Base-by-base conservation (phyloP, 352 stramenopile genomes). In the Phytopythium oedochilum region DNA sequence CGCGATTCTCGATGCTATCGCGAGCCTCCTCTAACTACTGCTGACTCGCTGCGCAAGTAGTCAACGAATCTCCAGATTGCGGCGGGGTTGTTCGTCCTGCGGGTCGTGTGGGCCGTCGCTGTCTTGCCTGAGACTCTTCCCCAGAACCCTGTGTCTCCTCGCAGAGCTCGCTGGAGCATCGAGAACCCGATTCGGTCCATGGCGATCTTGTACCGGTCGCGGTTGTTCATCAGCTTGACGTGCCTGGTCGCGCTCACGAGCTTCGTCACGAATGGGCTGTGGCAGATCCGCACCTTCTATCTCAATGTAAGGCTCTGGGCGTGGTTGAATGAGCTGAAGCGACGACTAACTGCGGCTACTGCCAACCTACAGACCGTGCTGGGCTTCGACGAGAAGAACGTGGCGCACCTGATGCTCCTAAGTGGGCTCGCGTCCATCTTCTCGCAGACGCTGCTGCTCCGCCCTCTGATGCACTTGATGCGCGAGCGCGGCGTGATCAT, bases 401-500 rank as follows among this genome's bases (percentile, higher is more conserved):
- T 74, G 2, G 69, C 78, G 5, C 71, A 66, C 1, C 50, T 90
- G 17, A 86, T 90, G 70, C 61, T 92, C 9, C 17, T 83, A 7
- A 72, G 75, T 26, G 83, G 83, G 0, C 49, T 86, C 9, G 50
- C 66, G 28, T 83, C 78, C 14, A 78, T 92, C 36, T 14, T 87
- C 15, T 71, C 78, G 6, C 82, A 92, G 43, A 46, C 60, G 23
- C 20, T 89, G n/a, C 35, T 89, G 15, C 71, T 92, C n/a, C 83
- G 77, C 9, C 73, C 75, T 5, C 38, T 90, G 1, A 78, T 92
- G 58, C 44, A 42, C 23, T 86, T 72, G 14, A 59, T 83, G 20
- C 69, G 65, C 42, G 79, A 92, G 49, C 83, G 77, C 12, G 78
- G 79, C 12, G 79, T 89, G 31, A 86, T 92, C 53, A 60, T 89